A percentile compares a stretch with the other conserved stretches of the same genome.
These are phyloP conservation scores for Peronospora farinosa DNA, from an alignment of 352 stramenopile genomes.

Conservation along the genomic window DNA sequence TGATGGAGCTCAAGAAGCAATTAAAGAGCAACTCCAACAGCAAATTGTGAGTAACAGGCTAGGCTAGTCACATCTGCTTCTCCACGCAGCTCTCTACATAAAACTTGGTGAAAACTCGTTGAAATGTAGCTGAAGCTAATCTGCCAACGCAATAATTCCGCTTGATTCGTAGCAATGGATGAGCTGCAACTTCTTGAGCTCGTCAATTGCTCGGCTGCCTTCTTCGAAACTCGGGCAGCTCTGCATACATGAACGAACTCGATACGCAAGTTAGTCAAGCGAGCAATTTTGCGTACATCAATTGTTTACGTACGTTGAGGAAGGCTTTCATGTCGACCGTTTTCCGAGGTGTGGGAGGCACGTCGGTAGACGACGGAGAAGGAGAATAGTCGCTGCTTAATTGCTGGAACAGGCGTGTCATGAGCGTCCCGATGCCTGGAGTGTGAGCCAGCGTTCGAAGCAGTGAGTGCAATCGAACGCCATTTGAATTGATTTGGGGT, in stretches of 20 bases:
- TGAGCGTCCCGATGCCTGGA: constrained; percentile 57
- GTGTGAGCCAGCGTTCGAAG: constrained; percentile 53
- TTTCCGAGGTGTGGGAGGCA: constrained; percentile 35
- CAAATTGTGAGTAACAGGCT: constrained; percentile 22
- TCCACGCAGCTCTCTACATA: background rate
- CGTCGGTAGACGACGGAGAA: constrained; percentile 6
- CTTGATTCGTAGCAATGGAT: constrained; percentile 80
- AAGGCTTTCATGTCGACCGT: constrained; percentile 60
- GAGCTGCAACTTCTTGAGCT: constrained; percentile 76
- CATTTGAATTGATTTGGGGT: constrained; percentile 51
- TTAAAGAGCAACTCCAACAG: constrained; percentile 28
- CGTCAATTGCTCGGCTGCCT: constrained; percentile 58
- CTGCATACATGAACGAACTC: constrained; percentile 22
- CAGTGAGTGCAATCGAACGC: constrained; percentile 54
- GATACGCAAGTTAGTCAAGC: constrained; percentile 6
- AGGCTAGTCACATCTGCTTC: background rate
- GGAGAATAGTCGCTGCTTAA: constrained; percentile 36
- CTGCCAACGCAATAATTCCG: constrained; percentile 61
- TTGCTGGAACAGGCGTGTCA: constrained; percentile 71
- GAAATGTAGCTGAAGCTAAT: constrained; percentile 25
- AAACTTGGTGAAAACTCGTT: background rate
- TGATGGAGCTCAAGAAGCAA: constrained; percentile 31
- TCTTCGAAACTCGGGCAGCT: constrained; percentile 71
- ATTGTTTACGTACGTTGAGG: constrained; percentile 39
- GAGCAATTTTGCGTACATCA: constrained; percentile 1